Percentiles rank a stretch among this genome's conserved stretches.
Evolutionary conservation across 2,329 filamentous ascomycete species (phyloP).

Genomic region (Chalaropsis thielavioides): DNA sequence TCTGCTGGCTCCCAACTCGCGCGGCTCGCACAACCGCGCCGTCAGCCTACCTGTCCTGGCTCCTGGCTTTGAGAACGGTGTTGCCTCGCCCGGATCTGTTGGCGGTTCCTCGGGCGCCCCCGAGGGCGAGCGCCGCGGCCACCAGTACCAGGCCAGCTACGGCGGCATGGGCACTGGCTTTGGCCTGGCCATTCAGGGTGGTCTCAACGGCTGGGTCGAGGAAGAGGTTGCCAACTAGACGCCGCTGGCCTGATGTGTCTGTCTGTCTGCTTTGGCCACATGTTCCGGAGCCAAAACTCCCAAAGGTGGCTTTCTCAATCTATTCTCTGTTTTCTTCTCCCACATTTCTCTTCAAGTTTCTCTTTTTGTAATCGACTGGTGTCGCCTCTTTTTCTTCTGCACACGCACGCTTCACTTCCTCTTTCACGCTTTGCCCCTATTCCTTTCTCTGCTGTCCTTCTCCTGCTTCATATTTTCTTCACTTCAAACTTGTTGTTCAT

Average conservation of each 20-base stretch:
- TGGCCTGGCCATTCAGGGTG: conserved; percentile 48
- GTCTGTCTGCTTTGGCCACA: neutral
- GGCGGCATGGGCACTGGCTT: conserved; percentile 45
- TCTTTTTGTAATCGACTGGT: conserved; percentile 17
- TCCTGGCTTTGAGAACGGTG: conserved; percentile 47
- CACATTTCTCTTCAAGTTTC: neutral
- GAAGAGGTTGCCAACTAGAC: conserved; percentile 49
- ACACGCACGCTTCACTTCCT: neutral
- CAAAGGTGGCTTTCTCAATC: conserved; percentile 13
- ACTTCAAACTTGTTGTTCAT: conserved; percentile 22
- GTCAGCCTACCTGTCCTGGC: conserved; percentile 70
- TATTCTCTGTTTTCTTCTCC: conserved; percentile 7
- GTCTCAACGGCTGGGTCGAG: conserved; percentile 53
- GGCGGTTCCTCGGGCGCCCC: conserved; percentile 19
- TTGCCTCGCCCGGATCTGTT: conserved; percentile 33
- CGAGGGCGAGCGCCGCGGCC: conserved; percentile 43
- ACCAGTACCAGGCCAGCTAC: conserved; percentile 52
- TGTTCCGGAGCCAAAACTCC: neutral
- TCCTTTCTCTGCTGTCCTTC: conserved; percentile 10
- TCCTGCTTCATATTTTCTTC: conserved; percentile 12
- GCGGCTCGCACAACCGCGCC: conserved; percentile 58
- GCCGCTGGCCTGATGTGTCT: too few relatives aligned
- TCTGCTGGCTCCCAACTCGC: conserved; percentile 54
- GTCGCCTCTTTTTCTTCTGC: neutral
- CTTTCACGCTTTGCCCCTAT: neutral